phyloP scores from a whole-genome alignment of 495 filamentous ascomycete genomes.

The Chaetomium tenue region DNA sequence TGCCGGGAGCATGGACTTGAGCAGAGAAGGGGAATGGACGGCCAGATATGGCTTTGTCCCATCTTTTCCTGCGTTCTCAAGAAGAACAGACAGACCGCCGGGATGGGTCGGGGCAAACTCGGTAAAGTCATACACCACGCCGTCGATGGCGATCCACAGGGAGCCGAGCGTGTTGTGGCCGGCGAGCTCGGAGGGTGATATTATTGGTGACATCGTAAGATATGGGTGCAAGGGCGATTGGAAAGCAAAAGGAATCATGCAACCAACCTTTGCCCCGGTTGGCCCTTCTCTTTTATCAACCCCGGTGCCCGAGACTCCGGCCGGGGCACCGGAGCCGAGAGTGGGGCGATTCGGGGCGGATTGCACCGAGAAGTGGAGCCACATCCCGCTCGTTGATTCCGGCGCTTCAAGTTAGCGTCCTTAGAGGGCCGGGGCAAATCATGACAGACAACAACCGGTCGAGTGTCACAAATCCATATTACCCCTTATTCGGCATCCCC shows the following conservation, averaged over 20 bases:
- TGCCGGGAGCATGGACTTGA: slow-evolving; percentile 53
- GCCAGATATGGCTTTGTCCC: slow-evolving; percentile 67
- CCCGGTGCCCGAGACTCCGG: not conserved
- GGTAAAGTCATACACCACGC: slow-evolving; percentile 72
- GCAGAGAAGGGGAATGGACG: slow-evolving; percentile 63
- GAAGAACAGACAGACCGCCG: slow-evolving; percentile 58
- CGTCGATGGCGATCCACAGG: slow-evolving; percentile 76
- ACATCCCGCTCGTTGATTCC: not conserved
- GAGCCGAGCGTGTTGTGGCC: slow-evolving; percentile 61
- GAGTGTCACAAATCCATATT: no score
- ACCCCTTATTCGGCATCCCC: no score
- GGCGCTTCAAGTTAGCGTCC: no score
- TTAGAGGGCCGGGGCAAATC: no score
- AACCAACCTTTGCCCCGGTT: no score
- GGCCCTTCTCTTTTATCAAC: not conserved
- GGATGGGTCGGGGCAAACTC: slow-evolving; percentile 64
- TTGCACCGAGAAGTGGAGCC: slow-evolving; percentile 20
- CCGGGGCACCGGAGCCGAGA: not conserved
- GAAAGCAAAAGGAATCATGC: not conserved
- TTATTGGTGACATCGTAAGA: slow-evolving; percentile 21
- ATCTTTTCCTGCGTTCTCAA: slow-evolving; percentile 70
- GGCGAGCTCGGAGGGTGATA: slow-evolving; percentile 38
- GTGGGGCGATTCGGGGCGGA: slow-evolving; percentile 14
- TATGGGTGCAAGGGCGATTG: not conserved
- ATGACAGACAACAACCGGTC: no score